Conservation (phyloP, 768 basidiomycete species). For the Mycena rebaudengoi region DNA sequence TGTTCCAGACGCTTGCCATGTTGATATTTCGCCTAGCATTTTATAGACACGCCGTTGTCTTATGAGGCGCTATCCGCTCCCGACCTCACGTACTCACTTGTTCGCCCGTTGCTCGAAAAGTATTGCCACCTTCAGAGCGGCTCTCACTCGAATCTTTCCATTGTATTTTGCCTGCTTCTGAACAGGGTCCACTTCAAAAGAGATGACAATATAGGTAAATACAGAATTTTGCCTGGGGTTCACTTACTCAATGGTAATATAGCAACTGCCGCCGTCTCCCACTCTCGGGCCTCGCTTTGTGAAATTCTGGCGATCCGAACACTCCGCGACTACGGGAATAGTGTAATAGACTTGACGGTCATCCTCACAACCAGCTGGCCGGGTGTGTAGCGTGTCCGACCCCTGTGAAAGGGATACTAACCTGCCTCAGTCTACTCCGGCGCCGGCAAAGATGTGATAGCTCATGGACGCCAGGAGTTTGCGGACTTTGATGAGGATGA, state of each 20-base stretch:
- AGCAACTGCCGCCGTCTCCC: constrained; percentile 72
- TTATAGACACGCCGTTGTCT: constrained; percentile 88
- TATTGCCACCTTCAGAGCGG: constrained; percentile 75
- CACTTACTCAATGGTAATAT: not conserved
- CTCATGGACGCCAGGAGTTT: constrained; percentile 64
- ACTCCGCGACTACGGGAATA: constrained; percentile 75
- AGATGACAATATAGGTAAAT: constrained; percentile 66
- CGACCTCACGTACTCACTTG: constrained; percentile 90
- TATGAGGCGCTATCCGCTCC: constrained; percentile 84
- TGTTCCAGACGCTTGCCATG: not conserved
- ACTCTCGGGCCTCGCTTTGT: constrained; percentile 82
- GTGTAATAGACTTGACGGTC: constrained; percentile 72
- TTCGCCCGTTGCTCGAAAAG: constrained; percentile 89
- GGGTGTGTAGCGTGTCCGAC: not conserved
- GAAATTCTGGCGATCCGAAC: constrained; percentile 88
- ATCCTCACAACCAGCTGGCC: constrained; percentile 83
- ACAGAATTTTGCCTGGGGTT: not conserved
- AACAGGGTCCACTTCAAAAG: constrained; percentile 88
- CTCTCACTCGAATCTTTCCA: constrained; percentile 77
- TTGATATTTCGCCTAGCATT: constrained; percentile 55
- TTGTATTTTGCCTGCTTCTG: constrained; percentile 89
- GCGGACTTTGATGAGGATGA: constrained; percentile 78
- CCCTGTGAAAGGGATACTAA: not conserved
- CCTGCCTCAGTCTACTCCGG: constrained; percentile 67
- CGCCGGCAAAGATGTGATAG: constrained; percentile 66